Base-by-base conservation (phyloP, 2,329 filamentous ascomycete genomes). In the Epichloe baconii region DNA sequence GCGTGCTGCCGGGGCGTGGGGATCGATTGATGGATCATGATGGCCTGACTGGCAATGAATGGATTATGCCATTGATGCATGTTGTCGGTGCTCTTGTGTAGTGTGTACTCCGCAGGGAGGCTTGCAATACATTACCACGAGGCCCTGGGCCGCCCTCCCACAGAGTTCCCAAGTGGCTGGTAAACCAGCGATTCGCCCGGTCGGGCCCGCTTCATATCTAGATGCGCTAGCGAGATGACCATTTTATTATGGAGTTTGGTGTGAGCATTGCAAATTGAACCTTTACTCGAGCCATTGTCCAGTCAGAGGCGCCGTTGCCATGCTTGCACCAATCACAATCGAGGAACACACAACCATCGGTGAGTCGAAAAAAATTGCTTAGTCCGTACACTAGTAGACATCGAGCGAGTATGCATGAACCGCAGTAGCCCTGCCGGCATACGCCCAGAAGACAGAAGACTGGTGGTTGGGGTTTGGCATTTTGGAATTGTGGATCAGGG, bases 371-470 rank as follows among this genome's bases (percentile, higher is more conserved):
- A 42, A 15, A 42, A 34, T 46, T 41, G n/a, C 38, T 36, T n/a
- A 17, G 23, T 26, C 23, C 4, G 26, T 36, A 26, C 17, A 44
- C 48, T 17, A 44, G 19, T 35, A 38, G 51, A 12, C 42, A 35
- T 48, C 17, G 42, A 53, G 34, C 42, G 40, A 49, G 43, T 47
- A 49, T 53, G 49, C 52, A 53, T 53, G 52, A 53, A 53, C 52
- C 49, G 44, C 49, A 44, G 26, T 43, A 37, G 35, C 49, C 44
- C 38, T 49, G 48, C 41, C 52, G 52, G 49, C 41, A 51, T 34
- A 52, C 37, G 34, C 26, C 43, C 31, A 43, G 46, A 46, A 15
- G 17, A 17, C 17, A 17, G 17, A 17, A 17, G 17, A 19, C 38
- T 26, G 23, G 23, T 53, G 48, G 48, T 45, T 45, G 52, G 50